Conservation (phyloP, 768 basidiomycete species). For the Tricholoma sp. region DNA sequence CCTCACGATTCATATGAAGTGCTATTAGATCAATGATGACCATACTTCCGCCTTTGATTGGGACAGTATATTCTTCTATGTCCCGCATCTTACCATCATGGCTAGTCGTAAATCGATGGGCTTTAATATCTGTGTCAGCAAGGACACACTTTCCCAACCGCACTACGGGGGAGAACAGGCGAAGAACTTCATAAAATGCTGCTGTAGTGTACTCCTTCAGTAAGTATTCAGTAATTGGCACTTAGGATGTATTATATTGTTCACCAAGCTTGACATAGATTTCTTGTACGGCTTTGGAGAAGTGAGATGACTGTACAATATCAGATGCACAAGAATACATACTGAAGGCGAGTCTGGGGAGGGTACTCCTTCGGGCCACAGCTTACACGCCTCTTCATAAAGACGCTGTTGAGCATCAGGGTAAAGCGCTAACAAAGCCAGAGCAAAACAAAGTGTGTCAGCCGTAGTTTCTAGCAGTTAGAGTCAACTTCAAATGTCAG, state of each 20-base stretch:
- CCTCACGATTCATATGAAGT: slow-evolving; percentile 42
- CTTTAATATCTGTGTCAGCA: slow-evolving; percentile 29
- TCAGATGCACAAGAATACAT: slow-evolving; percentile 3
- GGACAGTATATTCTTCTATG: slow-evolving; percentile 26
- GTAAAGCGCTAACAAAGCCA: slow-evolving; percentile 42
- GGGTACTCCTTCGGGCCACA: slow-evolving; percentile 37
- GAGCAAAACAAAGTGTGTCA: slow-evolving; percentile 37
- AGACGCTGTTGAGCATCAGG: slow-evolving; percentile 45
- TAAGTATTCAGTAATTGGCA: not conserved
- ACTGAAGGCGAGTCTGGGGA: slow-evolving; percentile 23
- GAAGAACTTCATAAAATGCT: slow-evolving; percentile 41
- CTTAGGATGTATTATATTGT: not conserved
- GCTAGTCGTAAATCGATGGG: slow-evolving; percentile 26
- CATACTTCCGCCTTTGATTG: slow-evolving; percentile 33
- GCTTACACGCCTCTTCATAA: slow-evolving; percentile 30
- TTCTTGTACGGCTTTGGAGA: slow-evolving; percentile 33
- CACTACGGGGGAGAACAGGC: slow-evolving; percentile 33
- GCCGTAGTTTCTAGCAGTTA: slow-evolving; percentile 39
- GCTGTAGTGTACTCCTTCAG: slow-evolving; percentile 38
- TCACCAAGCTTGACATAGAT: slow-evolving; percentile 31
- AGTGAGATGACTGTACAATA: not conserved
- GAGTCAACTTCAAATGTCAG: not conserved
- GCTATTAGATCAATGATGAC: slow-evolving; percentile 37
- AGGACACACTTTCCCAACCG: slow-evolving; percentile 31
- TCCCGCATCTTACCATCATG: slow-evolving; percentile 20